These are phyloP conservation scores for Urochloa ruziziensis DNA, from an alignment of 176 grass and related monocot genomes.

Conservation along the genomic window DNA sequence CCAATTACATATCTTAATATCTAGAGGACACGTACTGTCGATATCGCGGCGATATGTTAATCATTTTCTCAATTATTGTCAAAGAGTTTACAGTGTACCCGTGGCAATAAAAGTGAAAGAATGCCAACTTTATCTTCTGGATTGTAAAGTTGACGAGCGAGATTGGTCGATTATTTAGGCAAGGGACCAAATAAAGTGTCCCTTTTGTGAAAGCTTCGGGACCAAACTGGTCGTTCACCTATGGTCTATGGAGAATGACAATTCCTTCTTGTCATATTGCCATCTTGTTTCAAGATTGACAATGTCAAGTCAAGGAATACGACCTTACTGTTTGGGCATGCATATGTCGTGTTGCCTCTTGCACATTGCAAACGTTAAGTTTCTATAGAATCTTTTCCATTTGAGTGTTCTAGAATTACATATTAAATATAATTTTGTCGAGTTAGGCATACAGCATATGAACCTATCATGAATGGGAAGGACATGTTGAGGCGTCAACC, in stretches of 20 bases:
- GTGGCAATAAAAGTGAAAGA: not conserved
- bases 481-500: not conserved
- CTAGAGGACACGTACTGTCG: not conserved
- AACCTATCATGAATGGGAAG: not conserved
- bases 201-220: not conserved
- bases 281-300: not conserved
- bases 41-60: not conserved
- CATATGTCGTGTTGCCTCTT: not conserved
- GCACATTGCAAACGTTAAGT: no score
- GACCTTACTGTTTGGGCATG: no score
- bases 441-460: not conserved
- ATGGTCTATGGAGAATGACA: not conserved
- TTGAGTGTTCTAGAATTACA: not conserved
- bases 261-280: not conserved
- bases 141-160: not conserved
- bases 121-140: not conserved
- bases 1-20: not conserved
- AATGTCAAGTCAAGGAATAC: not conserved
- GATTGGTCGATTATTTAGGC: not conserved
- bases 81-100: not conserved
- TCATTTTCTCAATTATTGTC: conserved; percentile 1
- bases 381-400: no score
- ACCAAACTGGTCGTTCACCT: not conserved
- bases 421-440: not conserved
- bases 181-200: not conserved